Percentiles rank a stretch among this genome's conserved stretches.
phyloP scores from a whole-genome alignment of 202 grass and related monocot genomes.

The Hordeum pubiflorum region DNA sequence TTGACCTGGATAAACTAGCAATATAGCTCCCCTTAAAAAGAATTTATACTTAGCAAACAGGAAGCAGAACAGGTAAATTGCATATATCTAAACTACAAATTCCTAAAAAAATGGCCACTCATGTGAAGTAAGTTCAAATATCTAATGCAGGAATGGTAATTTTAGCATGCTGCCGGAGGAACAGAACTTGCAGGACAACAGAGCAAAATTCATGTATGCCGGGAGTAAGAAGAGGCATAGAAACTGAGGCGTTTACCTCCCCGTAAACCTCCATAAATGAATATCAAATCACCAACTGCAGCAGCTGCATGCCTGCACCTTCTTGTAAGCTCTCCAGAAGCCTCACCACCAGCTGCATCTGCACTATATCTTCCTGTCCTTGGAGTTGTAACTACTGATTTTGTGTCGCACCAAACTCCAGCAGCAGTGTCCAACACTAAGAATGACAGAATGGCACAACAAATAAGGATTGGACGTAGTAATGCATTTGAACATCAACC shows the following conservation, averaged over 20 bases:
- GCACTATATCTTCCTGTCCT: conserved; percentile 94
- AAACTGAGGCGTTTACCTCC: conserved; percentile 54
- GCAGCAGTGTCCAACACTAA: conserved; percentile 94
- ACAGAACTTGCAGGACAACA: neutral
- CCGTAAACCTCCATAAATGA: conserved; percentile 94
- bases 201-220: neutral
- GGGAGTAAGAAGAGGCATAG: conserved; percentile 3
- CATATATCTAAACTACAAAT: neutral
- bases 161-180: neutral
- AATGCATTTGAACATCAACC: neutral
- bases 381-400: conserved; percentile 82
- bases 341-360: conserved; percentile 83
- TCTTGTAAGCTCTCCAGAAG: conserved; percentile 77
- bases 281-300: conserved; percentile 94
- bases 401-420: conserved; percentile 98
- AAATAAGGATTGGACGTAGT: conserved; percentile 15
- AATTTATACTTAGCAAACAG: neutral
- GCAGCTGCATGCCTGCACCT: conserved; percentile 95
- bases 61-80: neutral
- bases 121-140: neutral
- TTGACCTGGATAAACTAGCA: neutral
- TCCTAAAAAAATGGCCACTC: neutral
- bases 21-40: neutral
- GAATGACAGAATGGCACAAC: conserved; percentile 28
- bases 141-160: neutral